Base-by-base conservation (phyloP, 345 rosid genomes). In the Xanthoceras sorbifolium region DNA sequence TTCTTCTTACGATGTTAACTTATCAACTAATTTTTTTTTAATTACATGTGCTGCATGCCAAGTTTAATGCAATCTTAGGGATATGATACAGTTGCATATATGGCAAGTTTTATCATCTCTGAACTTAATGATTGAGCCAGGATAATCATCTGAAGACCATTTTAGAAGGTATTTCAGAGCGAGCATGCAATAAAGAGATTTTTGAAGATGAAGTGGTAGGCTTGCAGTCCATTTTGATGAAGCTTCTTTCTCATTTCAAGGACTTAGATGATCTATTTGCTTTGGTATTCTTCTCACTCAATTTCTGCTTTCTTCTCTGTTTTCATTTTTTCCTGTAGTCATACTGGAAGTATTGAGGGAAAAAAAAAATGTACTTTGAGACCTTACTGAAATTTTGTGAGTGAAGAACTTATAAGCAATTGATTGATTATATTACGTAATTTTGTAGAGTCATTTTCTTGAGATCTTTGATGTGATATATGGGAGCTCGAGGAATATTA, bases 211-310 rank as follows among this genome's bases (percentile, higher is more conserved):
- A 90, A 79, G 87, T 89, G 64, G 86, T 73, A 73, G 83, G 84
- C 82, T 79, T 94, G 92, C 92, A 93, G 83, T 91, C 97, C 73
- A 86, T 93, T 67, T 83, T 94, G 77, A 76, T 84, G 87, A 93
- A 91, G 87, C 80, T 94, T 77, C 91, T 94, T 67, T 85, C 91
- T 77, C 89, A 88, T 86, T 85, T 86, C 66, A 84, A 87, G 84
- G 86, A 91, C 79, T 83, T 91, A 80, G 86, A 89, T 67, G 83
- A 82, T 69, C 80, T 93, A 64, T 84, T 93, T 88, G 48, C 87
- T 63, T 74, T 93, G 97, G 97, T 91, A 93, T 69, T 76, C 77
- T 72, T 72, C 72, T 76, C 25, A 65, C 76, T 74, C 55, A 44
- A 42, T 20, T 73, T 81, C 55, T 55, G 22, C 11, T 15, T 60